Percentiles rank a stretch among this genome's conserved stretches.
phyloP scores from a whole-genome alignment of 805 yeast genomes.

The Saccharomyces kudriavzevii region DNA sequence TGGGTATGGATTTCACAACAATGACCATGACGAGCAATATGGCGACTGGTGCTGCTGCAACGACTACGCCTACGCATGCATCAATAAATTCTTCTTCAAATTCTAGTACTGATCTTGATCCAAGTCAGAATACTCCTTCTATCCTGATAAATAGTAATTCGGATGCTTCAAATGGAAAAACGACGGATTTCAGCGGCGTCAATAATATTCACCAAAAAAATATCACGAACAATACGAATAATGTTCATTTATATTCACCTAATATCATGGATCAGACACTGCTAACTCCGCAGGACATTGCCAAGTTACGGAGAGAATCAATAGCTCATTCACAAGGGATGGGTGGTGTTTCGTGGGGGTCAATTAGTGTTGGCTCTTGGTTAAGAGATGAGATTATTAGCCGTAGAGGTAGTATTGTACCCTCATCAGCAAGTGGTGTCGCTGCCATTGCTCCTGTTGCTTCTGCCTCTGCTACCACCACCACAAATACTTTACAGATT shows the following conservation, averaged over 20 bases:
- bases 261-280: background rate
- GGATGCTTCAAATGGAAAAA: background rate
- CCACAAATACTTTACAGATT: background rate
- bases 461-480: background rate
- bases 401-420: conserved; percentile 15
- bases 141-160: conserved; percentile 2
- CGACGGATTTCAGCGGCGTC: background rate
- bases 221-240: background rate
- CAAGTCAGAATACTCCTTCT: conserved; percentile 3
- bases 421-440: conserved; percentile 7
- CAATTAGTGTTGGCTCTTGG: conserved; percentile 92
- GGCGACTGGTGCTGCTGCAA: conserved; percentile 6
- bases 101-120: background rate
- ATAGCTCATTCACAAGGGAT: conserved; percentile 95
- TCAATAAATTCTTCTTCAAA: background rate
- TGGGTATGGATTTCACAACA: conserved; percentile 15
- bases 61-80: background rate
- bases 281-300: conserved; percentile 5
- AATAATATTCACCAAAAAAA: background rate
- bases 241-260: background rate
- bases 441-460: conserved; percentile 7
- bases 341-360: conserved; percentile 98
- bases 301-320: conserved; percentile 56
- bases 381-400: conserved; percentile 84
- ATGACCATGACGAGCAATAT: conserved; percentile 10